These are phyloP conservation scores for Scutellaria galericulata DNA, from an alignment of 257 asterid genomes.

Conservation along the genomic window DNA sequence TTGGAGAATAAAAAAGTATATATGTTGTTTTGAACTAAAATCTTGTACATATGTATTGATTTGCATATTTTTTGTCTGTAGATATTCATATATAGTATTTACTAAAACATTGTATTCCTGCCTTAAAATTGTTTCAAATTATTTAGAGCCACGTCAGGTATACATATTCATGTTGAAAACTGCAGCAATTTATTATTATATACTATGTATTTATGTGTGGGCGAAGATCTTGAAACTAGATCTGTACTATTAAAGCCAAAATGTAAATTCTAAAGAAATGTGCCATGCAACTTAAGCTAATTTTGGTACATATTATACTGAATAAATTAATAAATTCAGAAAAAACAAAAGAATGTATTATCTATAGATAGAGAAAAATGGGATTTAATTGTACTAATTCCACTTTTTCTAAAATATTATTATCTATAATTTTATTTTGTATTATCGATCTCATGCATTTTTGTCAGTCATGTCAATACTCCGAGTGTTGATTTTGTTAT, in stretches of 20 bases:
- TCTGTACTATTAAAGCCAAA: neutral
- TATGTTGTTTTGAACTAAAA: neutral
- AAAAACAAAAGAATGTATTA: no score
- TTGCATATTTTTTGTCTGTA: no score
- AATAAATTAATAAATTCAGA: neutral
- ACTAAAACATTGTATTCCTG: neutral
- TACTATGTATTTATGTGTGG: neutral
- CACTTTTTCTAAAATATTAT: no score
- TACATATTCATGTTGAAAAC: neutral
- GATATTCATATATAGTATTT: no score
- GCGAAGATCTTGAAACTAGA: constrained; percentile 3
- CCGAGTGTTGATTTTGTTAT: no score
- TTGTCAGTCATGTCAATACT: no score
- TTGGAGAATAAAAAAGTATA: neutral
- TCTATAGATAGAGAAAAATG: no score
- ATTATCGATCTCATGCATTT: no score
- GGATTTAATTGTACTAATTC: no score
- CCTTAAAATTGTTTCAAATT: neutral
- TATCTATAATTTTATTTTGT: no score
- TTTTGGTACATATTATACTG: no score
- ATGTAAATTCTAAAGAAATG: neutral
- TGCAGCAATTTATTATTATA: neutral
- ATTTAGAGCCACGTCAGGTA: neutral
- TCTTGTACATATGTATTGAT: no score
- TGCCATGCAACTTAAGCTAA: neutral